Conservation (phyloP, 1,139 yeast genomes). For the Arxiozyma heterogenica region DNA sequence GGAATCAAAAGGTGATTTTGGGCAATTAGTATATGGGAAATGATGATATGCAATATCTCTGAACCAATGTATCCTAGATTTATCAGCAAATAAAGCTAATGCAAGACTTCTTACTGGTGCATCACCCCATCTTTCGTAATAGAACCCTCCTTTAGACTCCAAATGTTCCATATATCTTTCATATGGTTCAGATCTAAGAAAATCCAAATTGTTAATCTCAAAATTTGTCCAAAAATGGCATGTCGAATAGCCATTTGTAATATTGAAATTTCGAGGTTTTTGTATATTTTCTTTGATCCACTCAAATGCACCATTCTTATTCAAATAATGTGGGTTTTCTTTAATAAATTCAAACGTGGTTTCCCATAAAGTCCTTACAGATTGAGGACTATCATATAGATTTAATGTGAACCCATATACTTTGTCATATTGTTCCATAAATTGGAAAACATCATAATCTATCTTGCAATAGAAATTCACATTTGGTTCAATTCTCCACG, state of each 20-base stretch:
- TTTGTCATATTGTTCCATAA: constrained; percentile 60
- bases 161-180: constrained; percentile 55
- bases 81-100: constrained; percentile 64
- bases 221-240: constrained; percentile 95
- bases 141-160: constrained; percentile 66
- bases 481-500: constrained; percentile 86
- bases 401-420: constrained; percentile 77
- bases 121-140: constrained; percentile 93
- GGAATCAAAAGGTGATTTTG: constrained; percentile 31
- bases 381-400: constrained; percentile 63
- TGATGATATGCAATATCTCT: constrained; percentile 77
- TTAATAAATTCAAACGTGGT: constrained; percentile 46
- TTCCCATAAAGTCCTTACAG: constrained; percentile 77
- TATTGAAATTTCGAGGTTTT: constrained; percentile 21
- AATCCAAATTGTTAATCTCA: constrained; percentile 69
- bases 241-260: constrained; percentile 51
- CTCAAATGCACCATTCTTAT: constrained; percentile 58
- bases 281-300: constrained; percentile 67
- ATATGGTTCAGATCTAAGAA: constrained; percentile 63
- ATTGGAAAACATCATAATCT: constrained; percentile 64
- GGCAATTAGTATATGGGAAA: constrained; percentile 68
- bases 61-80: constrained; percentile 70
- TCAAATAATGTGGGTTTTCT: constrained; percentile 49
- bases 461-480: constrained; percentile 75
- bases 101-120: constrained; percentile 90